A percentile compares a stretch with the other conserved stretches of the same genome.
Conservation (phyloP, 148 eudicot genomes). For the Hydrangea macrophylla region DNA sequence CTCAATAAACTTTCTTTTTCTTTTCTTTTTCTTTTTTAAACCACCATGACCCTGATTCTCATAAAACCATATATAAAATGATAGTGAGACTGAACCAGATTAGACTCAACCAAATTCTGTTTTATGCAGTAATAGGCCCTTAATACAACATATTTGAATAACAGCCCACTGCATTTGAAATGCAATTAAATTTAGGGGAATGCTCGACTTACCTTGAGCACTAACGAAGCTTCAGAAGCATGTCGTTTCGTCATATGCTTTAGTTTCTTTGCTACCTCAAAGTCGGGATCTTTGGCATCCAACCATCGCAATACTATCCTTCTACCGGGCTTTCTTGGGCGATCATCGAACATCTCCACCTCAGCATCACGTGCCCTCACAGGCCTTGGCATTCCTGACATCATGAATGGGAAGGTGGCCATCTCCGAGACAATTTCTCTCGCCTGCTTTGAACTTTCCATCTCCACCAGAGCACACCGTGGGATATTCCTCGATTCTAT, state of each 20-base stretch:
- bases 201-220: constrained; percentile 41
- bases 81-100: too few relatives aligned
- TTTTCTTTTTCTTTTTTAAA: too few relatives aligned
- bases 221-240: constrained; percentile 39
- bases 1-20: too few relatives aligned
- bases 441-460: constrained; percentile 48
- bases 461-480: constrained; percentile 63
- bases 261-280: constrained; percentile 52
- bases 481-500: constrained; percentile 27
- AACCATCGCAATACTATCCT: constrained; percentile 53
- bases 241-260: constrained; percentile 50
- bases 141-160: not conserved
- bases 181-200: not conserved
- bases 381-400: constrained; percentile 91
- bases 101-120: too few relatives aligned
- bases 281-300: constrained; percentile 54
- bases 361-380: constrained; percentile 55
- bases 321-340: constrained; percentile 64
- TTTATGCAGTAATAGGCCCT: too few relatives aligned
- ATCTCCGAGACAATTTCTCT: constrained; percentile 27
- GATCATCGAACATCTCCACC: constrained; percentile 67
- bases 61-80: too few relatives aligned
- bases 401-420: constrained; percentile 55
- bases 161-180: not conserved
- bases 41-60: too few relatives aligned